These are phyloP conservation scores for Bolboschoenoplectus hybrid DNA, from an alignment of 202 grass and related monocot species.

Conservation along the genomic window DNA sequence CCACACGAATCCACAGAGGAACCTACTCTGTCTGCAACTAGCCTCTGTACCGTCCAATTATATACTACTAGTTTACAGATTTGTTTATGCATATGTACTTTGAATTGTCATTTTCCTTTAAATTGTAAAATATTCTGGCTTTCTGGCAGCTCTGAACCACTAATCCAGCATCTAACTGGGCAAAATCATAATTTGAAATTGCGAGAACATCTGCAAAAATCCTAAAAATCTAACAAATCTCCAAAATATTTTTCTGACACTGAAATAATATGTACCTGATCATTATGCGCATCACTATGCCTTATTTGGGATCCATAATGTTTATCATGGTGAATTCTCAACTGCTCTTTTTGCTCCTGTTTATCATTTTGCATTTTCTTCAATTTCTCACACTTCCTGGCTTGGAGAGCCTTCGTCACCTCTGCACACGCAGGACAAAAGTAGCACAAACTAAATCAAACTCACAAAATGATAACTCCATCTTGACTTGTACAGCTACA, in stretches of 20 bases:
- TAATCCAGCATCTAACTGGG: neutral
- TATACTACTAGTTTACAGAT: conserved; percentile 25
- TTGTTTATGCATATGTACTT: conserved; percentile 12
- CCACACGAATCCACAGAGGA: conserved; percentile 21
- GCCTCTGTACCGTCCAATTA: conserved; percentile 9
- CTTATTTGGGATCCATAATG: conserved; percentile 31
- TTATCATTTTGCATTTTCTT: conserved; percentile 69
- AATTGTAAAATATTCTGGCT: conserved; percentile 25
- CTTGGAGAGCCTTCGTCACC: conserved; percentile 82
- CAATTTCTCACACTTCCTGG: conserved; percentile 83
- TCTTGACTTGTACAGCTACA: neutral
- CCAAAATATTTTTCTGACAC: conserved; percentile 8
- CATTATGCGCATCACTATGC: conserved; percentile 21
- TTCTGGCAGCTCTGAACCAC: conserved; percentile 8
- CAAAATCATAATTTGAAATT: conserved; percentile 32
- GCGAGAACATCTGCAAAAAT: neutral
- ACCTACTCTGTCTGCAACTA: conserved; percentile 22
- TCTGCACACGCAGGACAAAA: conserved; percentile 49
- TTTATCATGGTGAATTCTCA: conserved; percentile 20
- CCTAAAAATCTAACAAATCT: neutral
- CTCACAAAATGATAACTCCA: neutral
- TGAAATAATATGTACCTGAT: conserved; percentile 40
- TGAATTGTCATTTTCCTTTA: conserved; percentile 23
- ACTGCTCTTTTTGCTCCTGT: conserved; percentile 49
- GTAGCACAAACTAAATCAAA: conserved; percentile 2